Percentiles rank a stretch among this genome's conserved stretches.
Evolutionary conservation across 192 early-diverging fungal genomes (phyloP).

Genomic region (Coemansia sp.): DNA sequence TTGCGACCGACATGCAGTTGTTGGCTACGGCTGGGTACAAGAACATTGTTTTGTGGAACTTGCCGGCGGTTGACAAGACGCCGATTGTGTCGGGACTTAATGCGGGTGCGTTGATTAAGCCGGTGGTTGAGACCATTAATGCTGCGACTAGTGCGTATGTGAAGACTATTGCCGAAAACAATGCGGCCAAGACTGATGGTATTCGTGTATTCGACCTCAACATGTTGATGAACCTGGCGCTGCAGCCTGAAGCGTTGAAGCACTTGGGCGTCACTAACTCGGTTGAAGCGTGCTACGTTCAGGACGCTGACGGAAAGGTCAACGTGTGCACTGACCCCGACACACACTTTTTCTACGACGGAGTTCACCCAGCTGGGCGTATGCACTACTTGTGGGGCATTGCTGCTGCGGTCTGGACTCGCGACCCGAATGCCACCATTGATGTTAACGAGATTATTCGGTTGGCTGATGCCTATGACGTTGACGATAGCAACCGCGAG

Average conservation of each 20-base stretch:
- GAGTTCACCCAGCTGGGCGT: slow-evolving; percentile 44
- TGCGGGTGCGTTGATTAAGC: slow-evolving; percentile 11
- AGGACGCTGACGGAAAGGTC: slow-evolving; percentile 12
- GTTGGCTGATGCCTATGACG: slow-evolving; percentile 15
- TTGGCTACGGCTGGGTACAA: slow-evolving; percentile 42
- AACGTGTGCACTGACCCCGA: slow-evolving; percentile 44
- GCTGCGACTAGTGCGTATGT: slow-evolving; percentile 18
- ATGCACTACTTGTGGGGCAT: slow-evolving; percentile 52
- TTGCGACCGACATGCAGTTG: slow-evolving; percentile 27
- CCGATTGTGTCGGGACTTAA: slow-evolving; percentile 17
- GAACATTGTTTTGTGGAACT: slow-evolving; percentile 48
- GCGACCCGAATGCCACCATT: slow-evolving; percentile 24
- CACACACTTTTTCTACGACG: slow-evolving; percentile 47
- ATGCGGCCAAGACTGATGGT: slow-evolving; percentile 14
- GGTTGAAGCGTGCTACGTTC: slow-evolving; percentile 26
- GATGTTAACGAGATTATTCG: slow-evolving; percentile 19
- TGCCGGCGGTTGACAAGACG: slow-evolving; percentile 36
- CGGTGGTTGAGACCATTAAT: slow-evolving; percentile 29
- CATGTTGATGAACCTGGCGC: slow-evolving; percentile 20
- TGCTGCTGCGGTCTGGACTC: slow-evolving; percentile 37
- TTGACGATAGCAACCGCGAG: slow-evolving; percentile 32
- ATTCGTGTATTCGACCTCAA: slow-evolving; percentile 35
- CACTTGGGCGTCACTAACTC: slow-evolving; percentile 34
- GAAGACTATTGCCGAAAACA: neutral
- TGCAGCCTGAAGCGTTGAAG: slow-evolving; percentile 24